Base-by-base conservation (phyloP, 2,329 filamentous ascomycete species). In the Leptosphaerulina australis region DNA sequence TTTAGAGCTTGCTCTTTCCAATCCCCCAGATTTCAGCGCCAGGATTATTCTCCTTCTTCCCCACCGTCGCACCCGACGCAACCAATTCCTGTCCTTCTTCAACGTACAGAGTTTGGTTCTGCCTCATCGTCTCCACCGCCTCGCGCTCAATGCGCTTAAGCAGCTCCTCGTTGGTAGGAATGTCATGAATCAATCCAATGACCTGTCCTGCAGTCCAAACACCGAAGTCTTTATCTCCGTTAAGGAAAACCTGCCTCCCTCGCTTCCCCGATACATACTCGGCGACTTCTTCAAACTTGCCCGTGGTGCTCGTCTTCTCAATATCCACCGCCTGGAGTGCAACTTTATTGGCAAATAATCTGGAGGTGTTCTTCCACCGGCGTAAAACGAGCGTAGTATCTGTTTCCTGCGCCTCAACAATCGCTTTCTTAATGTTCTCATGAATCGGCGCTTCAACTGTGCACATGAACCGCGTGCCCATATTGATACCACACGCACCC, bases 381-480 rank as follows among this genome's bases (percentile, higher is more conserved):
- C 93, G 79, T 68, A 99, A 79, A 18, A 99, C 84, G 43, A 99
- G 81, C 60, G 91, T 85, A 0, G 94, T 99, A 73, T 97, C 91
- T 17, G 88, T 91, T 80, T 99, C 94, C 57, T 91, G 82, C 1
- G 92, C 89, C 46, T 85, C 82, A 40, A 97, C 91, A 67, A 99
- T 99, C 61, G 88, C 82, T 73, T 95, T 82, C 82, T 99, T 99
- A 79, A 99, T 91, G 62, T 96, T 96, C 38, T 84, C 72, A 76
- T 99, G 94, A 58, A 99, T 89, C 0, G 94, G 94, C 12, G 92
- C 87, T 76, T 97, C 94, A 34, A 93, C 81, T 0, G 94, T 97
- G 78, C 88, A 93, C 90, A 99, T 95, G 79, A 97, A 99, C 31
- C 94, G 82, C 8, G 94, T 99, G 50, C 94, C 94, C 94, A 99